These are phyloP conservation scores for Suaeda aralocaspica DNA, from an alignment of 148 eudicot genomes.

Conservation along the genomic window DNA sequence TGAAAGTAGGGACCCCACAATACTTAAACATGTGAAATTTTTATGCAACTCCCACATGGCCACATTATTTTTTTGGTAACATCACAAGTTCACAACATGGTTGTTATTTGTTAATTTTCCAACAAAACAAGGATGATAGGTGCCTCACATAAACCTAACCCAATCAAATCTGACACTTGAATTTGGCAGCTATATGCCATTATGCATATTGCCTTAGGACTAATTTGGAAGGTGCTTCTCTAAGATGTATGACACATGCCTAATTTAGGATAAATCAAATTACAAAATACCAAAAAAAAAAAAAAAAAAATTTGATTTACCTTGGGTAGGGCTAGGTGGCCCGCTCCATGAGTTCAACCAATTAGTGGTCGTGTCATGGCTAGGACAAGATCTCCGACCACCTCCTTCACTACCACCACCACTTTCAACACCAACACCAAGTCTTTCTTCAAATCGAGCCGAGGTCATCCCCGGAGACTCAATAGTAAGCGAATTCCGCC, in stretches of 20 bases:
- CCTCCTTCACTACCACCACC: constrained; percentile 23
- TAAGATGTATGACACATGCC: too few species aligned
- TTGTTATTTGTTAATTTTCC: too few species aligned
- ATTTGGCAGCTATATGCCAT: constrained; percentile 1
- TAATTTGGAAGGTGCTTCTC: too few species aligned
- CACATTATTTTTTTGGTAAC: too few species aligned
- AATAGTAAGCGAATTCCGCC: constrained; percentile 39
- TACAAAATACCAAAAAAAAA: constrained; percentile 30
- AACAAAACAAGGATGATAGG: too few species aligned
- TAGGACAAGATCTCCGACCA: constrained; percentile 33
- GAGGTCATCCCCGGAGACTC: constrained; percentile 29
- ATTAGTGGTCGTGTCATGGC: constrained; percentile 23
- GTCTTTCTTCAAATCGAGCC: constrained; percentile 12
- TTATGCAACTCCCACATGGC: too few species aligned
- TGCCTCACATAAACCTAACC: neutral
- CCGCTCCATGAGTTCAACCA: constrained; percentile 56
- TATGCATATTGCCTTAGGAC: too few species aligned
- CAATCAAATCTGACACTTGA: neutral
- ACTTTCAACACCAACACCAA: constrained; percentile 19
- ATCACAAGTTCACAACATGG: too few species aligned
- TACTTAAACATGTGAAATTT: too few species aligned
- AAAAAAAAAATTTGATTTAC: constrained; percentile 24
- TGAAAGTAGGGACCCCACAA: too few species aligned
- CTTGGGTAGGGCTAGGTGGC: constrained; percentile 33
- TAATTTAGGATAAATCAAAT: too few species aligned